Evolutionary conservation across 345 rosid genomes (phyloP).

Genomic region (rapeseed (Brassica napus)): DNA sequence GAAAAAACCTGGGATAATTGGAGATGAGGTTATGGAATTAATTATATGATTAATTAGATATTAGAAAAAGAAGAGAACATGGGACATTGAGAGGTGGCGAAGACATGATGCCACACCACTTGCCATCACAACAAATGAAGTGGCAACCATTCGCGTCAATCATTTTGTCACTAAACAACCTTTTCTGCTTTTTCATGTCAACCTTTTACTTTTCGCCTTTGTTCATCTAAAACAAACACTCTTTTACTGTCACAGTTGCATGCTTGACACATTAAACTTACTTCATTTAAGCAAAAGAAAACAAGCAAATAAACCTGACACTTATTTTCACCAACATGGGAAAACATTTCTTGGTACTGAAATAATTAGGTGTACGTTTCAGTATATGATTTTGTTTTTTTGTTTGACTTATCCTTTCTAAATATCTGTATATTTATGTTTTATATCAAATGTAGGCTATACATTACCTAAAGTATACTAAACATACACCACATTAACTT

Average conservation of each 20-base stretch:
- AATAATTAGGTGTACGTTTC: background rate
- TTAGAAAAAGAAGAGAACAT: background rate
- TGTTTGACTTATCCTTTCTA: background rate
- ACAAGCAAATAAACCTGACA: background rate
- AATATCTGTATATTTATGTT: background rate
- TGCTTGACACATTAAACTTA: background rate
- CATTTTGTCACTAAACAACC: slow-evolving; percentile 2
- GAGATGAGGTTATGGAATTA: background rate
- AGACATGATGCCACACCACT: background rate
- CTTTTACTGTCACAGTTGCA: slow-evolving; percentile 2
- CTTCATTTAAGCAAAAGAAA: background rate
- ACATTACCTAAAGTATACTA: background rate
- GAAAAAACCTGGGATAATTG: background rate
- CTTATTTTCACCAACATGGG: background rate
- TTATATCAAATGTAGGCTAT: background rate
- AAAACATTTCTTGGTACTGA: background rate
- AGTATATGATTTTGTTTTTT: background rate
- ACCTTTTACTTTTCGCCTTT: slow-evolving; percentile 31
- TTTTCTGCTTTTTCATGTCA: background rate
- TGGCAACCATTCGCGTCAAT: slow-evolving; percentile 30
- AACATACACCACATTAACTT: background rate
- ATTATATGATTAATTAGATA: background rate
- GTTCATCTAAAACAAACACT: background rate
- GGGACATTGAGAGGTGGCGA: background rate
- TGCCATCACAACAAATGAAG: slow-evolving; percentile 30